These are phyloP conservation scores for Lactifluus volemus DNA, from an alignment of 768 basidiomycete species.

Conservation along the genomic window DNA sequence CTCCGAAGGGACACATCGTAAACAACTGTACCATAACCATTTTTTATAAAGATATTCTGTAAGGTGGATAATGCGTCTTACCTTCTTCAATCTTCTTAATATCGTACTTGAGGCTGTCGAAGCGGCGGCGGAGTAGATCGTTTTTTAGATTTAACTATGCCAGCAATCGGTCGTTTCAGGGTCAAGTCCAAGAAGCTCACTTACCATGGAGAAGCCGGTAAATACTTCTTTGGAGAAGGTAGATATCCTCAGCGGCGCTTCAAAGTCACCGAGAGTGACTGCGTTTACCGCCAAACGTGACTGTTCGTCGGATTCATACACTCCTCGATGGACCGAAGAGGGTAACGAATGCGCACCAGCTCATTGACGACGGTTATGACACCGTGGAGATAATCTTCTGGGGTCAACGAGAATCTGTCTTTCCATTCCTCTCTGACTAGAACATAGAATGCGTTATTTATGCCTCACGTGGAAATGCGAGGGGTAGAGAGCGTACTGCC, in stretches of 20 bases:
- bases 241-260: constrained; percentile 71
- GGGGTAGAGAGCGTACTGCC: constrained; percentile 46
- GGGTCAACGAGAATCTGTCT: constrained; percentile 51
- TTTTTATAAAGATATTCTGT: constrained; percentile 1
- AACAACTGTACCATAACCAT: constrained; percentile 43
- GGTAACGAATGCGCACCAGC: constrained; percentile 40
- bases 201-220: constrained; percentile 76
- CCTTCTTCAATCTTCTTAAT: constrained; percentile 88
- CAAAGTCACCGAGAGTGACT: constrained; percentile 76
- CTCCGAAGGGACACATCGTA: constrained; percentile 79
- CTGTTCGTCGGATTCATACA: constrained; percentile 29
- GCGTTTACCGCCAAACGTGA: constrained; percentile 73
- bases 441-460: not conserved
- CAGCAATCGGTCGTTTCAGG: not conserved
- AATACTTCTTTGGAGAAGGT: constrained; percentile 74
- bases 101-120: constrained; percentile 79
- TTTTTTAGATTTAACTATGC: constrained; percentile 74
- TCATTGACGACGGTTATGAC: constrained; percentile 74
- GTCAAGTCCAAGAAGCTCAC: not conserved
- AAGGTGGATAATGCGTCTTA: constrained; percentile 21
- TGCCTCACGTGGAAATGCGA: not conserved
- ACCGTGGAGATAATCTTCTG: constrained; percentile 78
- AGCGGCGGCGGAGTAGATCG: constrained; percentile 62
- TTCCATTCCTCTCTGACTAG: constrained; percentile 65
- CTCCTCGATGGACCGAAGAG: not conserved